Evolutionary conservation across 306 rosid species (phyloP), one percentile per base, ranked within the genome.

Genomic region (Medicago truncatula): DNA sequence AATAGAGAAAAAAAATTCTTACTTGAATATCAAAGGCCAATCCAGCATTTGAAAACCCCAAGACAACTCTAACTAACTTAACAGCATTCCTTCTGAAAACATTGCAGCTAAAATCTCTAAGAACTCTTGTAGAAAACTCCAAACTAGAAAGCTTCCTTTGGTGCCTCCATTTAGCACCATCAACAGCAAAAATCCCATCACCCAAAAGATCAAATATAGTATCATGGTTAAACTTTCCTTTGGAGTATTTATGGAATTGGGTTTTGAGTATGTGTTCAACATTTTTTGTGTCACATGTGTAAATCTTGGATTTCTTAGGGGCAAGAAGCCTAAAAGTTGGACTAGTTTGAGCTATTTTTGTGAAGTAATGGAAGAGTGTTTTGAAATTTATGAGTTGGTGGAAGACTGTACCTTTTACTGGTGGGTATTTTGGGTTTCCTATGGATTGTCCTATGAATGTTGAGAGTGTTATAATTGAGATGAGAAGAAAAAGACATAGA

Each of bases 81-180:
- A 81, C 79, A 57, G 89, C 88, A 52, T 84, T 88, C 41, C 18
- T 78, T 75, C 92, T 81, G 12, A 88, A 88, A 76, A 87, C 88
- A 12, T 81, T 54, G 56, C 87, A 85, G 14, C 92, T 91, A 20
- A 81, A 88, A 52, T 92, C 94, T 67, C 94, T 80, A 67, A 88
- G 90, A 71, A 87, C 85, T 67, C 94, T 87, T 0, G 92, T 86
- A 0, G 98, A 87, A 59, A 93, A 93, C 79, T 88, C 98, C 36
- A 73, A 71, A 54, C 93, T 88, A 0, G 86, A 84, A 59, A 90
- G 88, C 83, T 89, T 93, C 83, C 94, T 84, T 79, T 93, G 98
- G 50, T 87, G 86, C 75, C 77, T 83, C 98, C 98, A 93, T 81
- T 73, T 83, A 2, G 82, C 90, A 5, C 87, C 94, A 70, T 93